These are phyloP conservation scores for Aspergillus cavernicola DNA, from an alignment of 495 filamentous ascomycete species.

Conservation along the genomic window DNA sequence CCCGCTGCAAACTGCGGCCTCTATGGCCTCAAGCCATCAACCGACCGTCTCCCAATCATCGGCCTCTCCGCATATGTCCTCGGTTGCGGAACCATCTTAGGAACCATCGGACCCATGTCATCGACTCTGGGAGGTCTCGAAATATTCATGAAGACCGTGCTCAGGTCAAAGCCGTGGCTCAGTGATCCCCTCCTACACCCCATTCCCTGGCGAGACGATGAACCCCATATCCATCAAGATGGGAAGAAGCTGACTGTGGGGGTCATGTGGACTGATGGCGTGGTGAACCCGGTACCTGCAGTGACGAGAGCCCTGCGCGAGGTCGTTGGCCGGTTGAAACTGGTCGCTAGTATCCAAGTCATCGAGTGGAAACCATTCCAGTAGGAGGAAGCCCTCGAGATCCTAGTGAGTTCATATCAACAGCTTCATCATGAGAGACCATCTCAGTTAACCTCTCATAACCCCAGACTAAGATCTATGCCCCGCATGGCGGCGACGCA, in stretches of 20 bases:
- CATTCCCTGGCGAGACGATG: background rate
- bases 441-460: too few species aligned
- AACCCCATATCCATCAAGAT: too few species aligned
- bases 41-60: background rate
- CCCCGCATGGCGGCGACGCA: too few species aligned
- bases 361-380: too few species aligned
- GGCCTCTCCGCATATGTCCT: background rate
- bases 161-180: background rate
- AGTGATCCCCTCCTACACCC: background rate
- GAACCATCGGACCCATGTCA: background rate
- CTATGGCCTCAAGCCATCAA: background rate
- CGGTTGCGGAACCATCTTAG: background rate
- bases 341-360: background rate
- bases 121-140: background rate
- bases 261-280: background rate
- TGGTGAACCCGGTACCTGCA: background rate
- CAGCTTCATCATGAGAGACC: too few species aligned
- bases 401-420: too few species aligned
- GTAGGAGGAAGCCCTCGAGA: too few species aligned
- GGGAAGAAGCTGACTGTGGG: background rate
- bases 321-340: too few species aligned
- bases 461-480: too few species aligned
- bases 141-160: background rate
- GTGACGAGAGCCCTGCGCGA: background rate
- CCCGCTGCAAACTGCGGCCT: background rate